Evolutionary conservation across 225 moss, liverwort and hornwort genomes (phyloP), one percentile per base, ranked within the genome.

Genomic region (Pleurozium schreberi): DNA sequence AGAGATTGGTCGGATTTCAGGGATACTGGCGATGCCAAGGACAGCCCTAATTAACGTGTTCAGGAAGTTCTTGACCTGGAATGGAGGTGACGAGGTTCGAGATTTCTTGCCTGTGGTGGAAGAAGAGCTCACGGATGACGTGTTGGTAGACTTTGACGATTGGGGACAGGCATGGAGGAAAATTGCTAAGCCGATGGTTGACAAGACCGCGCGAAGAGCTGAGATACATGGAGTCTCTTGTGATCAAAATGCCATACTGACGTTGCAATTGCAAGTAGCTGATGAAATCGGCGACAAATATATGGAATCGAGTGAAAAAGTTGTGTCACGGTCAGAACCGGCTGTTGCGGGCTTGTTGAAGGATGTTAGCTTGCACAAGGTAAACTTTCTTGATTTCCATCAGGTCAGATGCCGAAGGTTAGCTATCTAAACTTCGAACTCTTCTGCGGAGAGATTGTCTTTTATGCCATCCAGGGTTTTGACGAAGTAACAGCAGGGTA

Each of bases 311-410:
- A 75, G 79, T 80, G 82, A 89, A 79, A 66, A 59, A 80, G 73
- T 84, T 90, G 75, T 83, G 87, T 42, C 83, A 18, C 84, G 27
- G 42, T 82, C 63, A 73, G 76, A 90, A 45, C 82, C 81, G 50
- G 52, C 64, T 42, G 80, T 81, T 36, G 78, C 81, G 82, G 89
- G 85, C 45, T 77, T 90, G 27, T 90, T 97, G 85, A 96, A 93
- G 91, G 99, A 95, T 88, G 94, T 96, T 75, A 93, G 94, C 67
- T 90, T 96, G 89, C 96, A 96, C 87, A 94, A 91, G 90, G 94
- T 99, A 75, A 89, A 36, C 65, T 76, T 68, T 82, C 31, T 89
- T 61, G 43, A 60, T 82, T 75, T 74, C 43, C 23, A 36, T 68
- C 25, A 77, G 55, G 82, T 31, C 82, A 86, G 62, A 80, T 91